phyloP scores from a whole-genome alignment of 345 rosid species.

The Ceriops tagal region DNA sequence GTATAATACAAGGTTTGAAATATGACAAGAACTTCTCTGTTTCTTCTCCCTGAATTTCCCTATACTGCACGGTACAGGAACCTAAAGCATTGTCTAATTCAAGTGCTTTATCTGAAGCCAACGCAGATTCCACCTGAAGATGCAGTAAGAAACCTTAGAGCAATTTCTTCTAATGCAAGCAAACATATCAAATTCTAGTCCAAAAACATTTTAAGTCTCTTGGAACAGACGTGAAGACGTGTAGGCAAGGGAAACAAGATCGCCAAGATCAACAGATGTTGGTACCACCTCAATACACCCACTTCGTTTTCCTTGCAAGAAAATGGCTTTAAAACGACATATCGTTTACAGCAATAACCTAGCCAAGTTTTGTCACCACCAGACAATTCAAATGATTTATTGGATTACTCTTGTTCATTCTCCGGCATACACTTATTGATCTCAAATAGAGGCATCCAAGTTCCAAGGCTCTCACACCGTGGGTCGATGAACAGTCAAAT shows the following conservation, averaged over 20 bases:
- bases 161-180: conserved; percentile 8
- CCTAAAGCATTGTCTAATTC: conserved; percentile 78
- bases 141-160: conserved; percentile 12
- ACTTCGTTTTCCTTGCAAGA: too few species aligned
- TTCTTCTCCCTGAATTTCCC: conserved; percentile 87
- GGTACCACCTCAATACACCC: too few species aligned
- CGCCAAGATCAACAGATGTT: too few species aligned
- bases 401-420: conserved; percentile 1
- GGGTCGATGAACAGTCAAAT: too few species aligned
- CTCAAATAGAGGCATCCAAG: too few species aligned
- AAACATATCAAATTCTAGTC: background rate
- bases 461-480: too few species aligned
- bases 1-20: conserved; percentile 85
- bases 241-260: too few species aligned
- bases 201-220: background rate
- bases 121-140: conserved; percentile 57
- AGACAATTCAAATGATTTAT: background rate
- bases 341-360: too few species aligned
- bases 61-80: conserved; percentile 73
- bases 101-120: conserved; percentile 73
- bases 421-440: background rate
- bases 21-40: conserved; percentile 74
- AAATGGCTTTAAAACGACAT: too few species aligned
- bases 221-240: too few species aligned
- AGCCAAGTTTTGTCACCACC: background rate